Conservation (phyloP, 2,329 filamentous ascomycete species). For the Neofusicoccum sp. region DNA sequence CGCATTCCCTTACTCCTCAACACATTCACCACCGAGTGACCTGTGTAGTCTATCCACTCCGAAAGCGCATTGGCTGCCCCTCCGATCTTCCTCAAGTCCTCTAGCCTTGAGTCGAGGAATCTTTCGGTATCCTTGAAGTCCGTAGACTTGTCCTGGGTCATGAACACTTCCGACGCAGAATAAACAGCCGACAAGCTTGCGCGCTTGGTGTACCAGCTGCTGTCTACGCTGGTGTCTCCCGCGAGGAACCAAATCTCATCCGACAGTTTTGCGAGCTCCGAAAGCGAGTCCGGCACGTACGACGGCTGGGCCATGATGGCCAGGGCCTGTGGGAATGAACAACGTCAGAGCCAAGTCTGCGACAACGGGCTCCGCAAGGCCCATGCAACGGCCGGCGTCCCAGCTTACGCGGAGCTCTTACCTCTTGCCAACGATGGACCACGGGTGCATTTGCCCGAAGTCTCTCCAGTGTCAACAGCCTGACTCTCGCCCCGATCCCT, state of each 20-base stretch:
- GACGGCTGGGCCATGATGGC: slow-evolving; percentile 85
- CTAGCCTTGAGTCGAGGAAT: slow-evolving; percentile 74
- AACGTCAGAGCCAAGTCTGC: slow-evolving; percentile 12
- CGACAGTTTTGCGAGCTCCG: slow-evolving; percentile 76
- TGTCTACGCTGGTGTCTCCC: slow-evolving; percentile 77
- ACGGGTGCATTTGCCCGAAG: slow-evolving; percentile 71
- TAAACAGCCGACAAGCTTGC: slow-evolving; percentile 64
- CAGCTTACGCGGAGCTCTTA: slow-evolving; percentile 40
- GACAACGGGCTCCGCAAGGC: background rate
- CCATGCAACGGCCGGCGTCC: background rate
- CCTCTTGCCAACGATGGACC: slow-evolving; percentile 82
- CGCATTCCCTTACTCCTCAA: slow-evolving; percentile 83
- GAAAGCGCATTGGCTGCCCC: slow-evolving; percentile 62
- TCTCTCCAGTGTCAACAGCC: slow-evolving; percentile 71
- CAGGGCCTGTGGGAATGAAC: slow-evolving; percentile 61
- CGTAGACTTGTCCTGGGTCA: slow-evolving; percentile 80
- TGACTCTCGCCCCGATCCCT: slow-evolving; percentile 63
- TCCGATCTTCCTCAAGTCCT: slow-evolving; percentile 65
- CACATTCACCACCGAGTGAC: slow-evolving; percentile 73
- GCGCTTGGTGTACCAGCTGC: slow-evolving; percentile 80
- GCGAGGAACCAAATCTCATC: slow-evolving; percentile 91
- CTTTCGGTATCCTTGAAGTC: slow-evolving; percentile 74
- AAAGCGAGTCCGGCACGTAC: slow-evolving; percentile 71
- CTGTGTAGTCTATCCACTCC: slow-evolving; percentile 81
- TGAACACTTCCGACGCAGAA: slow-evolving; percentile 77